A percentile compares a stretch with the other conserved stretches of the same genome.
These are phyloP conservation scores for Chalaropsis thielavioides DNA, from an alignment of 2,329 filamentous ascomycete genomes.

Conservation along the genomic window DNA sequence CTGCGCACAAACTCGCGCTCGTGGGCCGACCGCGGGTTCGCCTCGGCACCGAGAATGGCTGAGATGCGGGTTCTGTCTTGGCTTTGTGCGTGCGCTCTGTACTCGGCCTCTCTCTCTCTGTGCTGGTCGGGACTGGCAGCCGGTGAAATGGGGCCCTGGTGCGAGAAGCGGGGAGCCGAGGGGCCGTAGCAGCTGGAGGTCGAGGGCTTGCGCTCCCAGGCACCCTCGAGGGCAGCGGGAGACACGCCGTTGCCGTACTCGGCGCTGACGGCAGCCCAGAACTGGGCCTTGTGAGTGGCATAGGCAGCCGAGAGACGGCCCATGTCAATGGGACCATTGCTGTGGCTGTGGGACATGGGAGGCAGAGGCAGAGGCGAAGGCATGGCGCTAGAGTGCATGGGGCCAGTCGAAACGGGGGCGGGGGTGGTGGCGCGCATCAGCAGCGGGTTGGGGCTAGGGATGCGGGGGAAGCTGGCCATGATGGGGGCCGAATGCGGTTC, in stretches of 20 bases:
- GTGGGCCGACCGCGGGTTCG: constrained; percentile 33
- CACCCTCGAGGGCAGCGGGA: constrained; percentile 51
- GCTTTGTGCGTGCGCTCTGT: constrained; percentile 19
- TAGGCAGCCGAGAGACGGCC: constrained; percentile 56
- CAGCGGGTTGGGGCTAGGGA: constrained; percentile 16
- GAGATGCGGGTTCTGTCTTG: constrained; percentile 47
- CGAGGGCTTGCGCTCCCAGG: constrained; percentile 39
- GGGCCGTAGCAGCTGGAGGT: background rate
- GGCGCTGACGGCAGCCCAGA: constrained; percentile 57
- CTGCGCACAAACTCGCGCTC: constrained; percentile 35
- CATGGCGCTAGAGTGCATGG: constrained; percentile 32
- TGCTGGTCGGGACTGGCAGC: constrained; percentile 35
- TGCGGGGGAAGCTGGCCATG: constrained; percentile 12
- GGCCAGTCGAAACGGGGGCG: constrained; percentile 29
- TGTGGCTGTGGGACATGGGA: constrained; percentile 24
- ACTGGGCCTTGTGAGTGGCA: constrained; percentile 51
- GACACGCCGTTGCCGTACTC: constrained; percentile 54
- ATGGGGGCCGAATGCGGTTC: constrained; percentile 32
- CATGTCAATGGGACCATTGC: constrained; percentile 38
- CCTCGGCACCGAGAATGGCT: constrained; percentile 46
- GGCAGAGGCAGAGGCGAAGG: constrained; percentile 24
- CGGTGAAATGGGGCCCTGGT: constrained; percentile 38
- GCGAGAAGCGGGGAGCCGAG: constrained; percentile 15
- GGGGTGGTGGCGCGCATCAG: constrained; percentile 30
- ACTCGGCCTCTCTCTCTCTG: constrained; percentile 29